A percentile compares a stretch with the other conserved stretches of the same genome.
Evolutionary conservation across 768 basidiomycete genomes (phyloP).

Genomic region (Boletus rubropictus): DNA sequence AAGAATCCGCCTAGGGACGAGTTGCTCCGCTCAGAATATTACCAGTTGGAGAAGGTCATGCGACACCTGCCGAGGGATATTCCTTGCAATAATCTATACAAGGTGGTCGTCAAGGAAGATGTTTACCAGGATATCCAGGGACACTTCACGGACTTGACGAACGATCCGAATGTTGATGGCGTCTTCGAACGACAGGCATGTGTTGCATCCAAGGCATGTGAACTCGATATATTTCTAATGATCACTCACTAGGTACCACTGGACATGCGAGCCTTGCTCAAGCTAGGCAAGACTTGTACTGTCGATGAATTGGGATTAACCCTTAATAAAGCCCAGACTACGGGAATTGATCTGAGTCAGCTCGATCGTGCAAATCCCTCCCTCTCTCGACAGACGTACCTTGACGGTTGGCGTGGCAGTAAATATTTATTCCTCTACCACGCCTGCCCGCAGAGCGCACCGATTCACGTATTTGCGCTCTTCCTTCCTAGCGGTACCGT

Average conservation of each 20-base stretch:
- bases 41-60: constrained; percentile 66
- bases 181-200: constrained; percentile 89
- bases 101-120: constrained; percentile 76
- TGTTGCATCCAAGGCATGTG: background rate
- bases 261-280: constrained; percentile 71
- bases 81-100: constrained; percentile 75
- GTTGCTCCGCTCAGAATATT: constrained; percentile 63
- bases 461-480: constrained; percentile 82
- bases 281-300: constrained; percentile 77
- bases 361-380: constrained; percentile 59
- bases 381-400: constrained; percentile 61
- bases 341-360: constrained; percentile 79
- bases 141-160: constrained; percentile 88
- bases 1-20: constrained; percentile 61
- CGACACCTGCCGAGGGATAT: constrained; percentile 76
- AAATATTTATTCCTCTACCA: constrained; percentile 91
- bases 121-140: constrained; percentile 79
- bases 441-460: constrained; percentile 62
- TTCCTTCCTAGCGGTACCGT: constrained; percentile 69
- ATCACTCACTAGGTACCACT: constrained; percentile 62
- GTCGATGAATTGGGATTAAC: constrained; percentile 62
- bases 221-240: background rate
- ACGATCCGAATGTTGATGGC: constrained; percentile 91
- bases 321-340: constrained; percentile 74
- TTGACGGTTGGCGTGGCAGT: constrained; percentile 60